Percentiles rank a stretch among this genome's conserved stretches.
These are phyloP conservation scores for Mallotus repandus DNA, from an alignment of 441 rosid genomes.

Conservation along the genomic window DNA sequence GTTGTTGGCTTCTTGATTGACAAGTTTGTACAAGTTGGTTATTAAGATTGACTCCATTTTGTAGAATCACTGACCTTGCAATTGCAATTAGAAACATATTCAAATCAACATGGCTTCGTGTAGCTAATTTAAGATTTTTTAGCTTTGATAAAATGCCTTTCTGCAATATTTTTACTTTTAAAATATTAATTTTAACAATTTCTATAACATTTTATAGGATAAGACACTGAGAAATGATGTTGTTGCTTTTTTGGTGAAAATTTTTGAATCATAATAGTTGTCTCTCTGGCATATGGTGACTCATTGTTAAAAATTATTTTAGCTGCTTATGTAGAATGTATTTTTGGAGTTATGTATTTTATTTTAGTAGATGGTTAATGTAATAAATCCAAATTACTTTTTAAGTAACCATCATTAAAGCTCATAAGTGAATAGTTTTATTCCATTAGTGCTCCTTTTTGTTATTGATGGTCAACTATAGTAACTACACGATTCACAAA, in stretches of 20 bases:
- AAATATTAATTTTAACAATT: slow-evolving; percentile 9
- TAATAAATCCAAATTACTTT: too few relatives aligned
- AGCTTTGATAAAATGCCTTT: neutral
- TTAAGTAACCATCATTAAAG: neutral
- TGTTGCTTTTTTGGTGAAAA: too few relatives aligned
- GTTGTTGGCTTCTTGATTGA: slow-evolving; percentile 10
- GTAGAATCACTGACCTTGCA: neutral
- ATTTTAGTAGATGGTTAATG: too few relatives aligned
- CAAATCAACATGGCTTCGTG: neutral
- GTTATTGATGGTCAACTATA: neutral
- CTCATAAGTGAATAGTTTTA: neutral
- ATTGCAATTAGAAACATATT: neutral
- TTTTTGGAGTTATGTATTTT: neutral
- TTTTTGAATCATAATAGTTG: too few relatives aligned
- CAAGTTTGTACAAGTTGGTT: neutral
- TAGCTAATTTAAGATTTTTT: neutral
- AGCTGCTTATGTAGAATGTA: neutral
- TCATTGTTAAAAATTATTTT: too few relatives aligned
- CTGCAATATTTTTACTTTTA: neutral
- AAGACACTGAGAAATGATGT: slow-evolving; percentile 76
- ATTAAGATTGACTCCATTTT: neutral
- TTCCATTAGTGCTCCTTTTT: neutral
- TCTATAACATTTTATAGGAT: slow-evolving; percentile 54
- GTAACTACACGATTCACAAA: neutral
- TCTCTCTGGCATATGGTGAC: too few relatives aligned